Base-by-base conservation (phyloP, 176 grass and related monocot species). In the Eleusine coracana region DNA sequence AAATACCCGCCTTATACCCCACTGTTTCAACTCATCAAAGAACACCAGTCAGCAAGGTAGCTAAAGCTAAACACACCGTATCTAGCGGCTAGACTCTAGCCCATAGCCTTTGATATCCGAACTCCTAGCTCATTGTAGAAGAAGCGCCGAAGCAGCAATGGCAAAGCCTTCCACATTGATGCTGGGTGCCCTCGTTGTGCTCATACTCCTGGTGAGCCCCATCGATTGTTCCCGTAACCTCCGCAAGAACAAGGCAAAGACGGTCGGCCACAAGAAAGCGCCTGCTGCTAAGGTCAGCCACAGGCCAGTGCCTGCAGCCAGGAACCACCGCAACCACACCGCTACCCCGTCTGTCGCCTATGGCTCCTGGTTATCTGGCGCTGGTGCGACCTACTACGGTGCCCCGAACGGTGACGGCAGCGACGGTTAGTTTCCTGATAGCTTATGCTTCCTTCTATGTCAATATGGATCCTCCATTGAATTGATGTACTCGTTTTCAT, bases 381-480 rank as follows among this genome's bases (percentile, higher is more conserved):
- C 70, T n/a, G 89, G 94, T 13, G 92, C 94, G 21, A 97, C 94
- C 7, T 97, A 93, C 46, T 97, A 97, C 75, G 94, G 92, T 12
- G 74, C 85, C 21, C 87, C 94, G 17, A 71, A 90, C 41, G 89
- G 94, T 74, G 94, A 91, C 16, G 94, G 92, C 39, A 92, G 92
- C 23, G 92, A 97, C 44, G 94, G 94, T 85, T 10, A 81, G 87
- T 74, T 23, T 6, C 37, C 42, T 51, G 20, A 0, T 34, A 55
- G 59, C 1, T 38, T n/a, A 39, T 10, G 10, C 1, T 41, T 41
- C 5, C 5, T 5, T 66, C 58, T 20, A 14, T 9, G 2, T 48
- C 20, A 16, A 55, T 17, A 14, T 3, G 48, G 10, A 15, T 13
- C 3, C 7, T 48, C 45, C 2, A 11, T 25, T 25, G 45, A 7